Base-by-base conservation (phyloP, 208 protist genomes). In the Leishmania gerbilli region DNA sequence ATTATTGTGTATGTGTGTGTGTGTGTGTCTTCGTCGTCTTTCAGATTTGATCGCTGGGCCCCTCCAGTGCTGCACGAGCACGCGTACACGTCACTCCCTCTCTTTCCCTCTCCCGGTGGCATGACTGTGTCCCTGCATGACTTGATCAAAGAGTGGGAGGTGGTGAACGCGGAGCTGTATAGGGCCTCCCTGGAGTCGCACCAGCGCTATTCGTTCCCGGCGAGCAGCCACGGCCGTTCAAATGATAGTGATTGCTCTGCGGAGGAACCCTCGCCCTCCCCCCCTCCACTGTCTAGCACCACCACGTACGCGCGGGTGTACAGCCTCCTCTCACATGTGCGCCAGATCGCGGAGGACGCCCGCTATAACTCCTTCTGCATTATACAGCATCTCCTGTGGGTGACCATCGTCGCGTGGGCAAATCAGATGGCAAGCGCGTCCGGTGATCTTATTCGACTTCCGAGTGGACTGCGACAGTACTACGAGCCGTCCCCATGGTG, bases 361-460 rank as follows among this genome's bases (percentile, higher is more conserved):
- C 75, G 83, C 40, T 83, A 87, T 79, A 87, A 80, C 74, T 81
- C 83, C 60, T 87, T 84, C 82, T 31, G 68, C 71, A 85, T 83
- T 47, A 40, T 85, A 3, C 81, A 84, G 64, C 82, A 84, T 19
- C 77, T 91, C 4, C 71, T 93, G 49, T 89, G 83, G 81, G 83
- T 87, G 4, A 87, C 90, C 42, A 51, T 92, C 53, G 82, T 77
- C 17, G 85, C 84, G 62, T 95, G 92, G 92, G 80, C 89, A 5
- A 74, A 87, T 24, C 89, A 91, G 60, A 40, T 95, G 74, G 91
- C 85, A 53, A 65, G 67, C 58, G 87, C 86, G 40, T 92, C 85
- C 19, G 78, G 83, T 42, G 82, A 77, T 15, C 77, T 71, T 1
- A 65, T 95, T 3, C n/a, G 17, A 9, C 76, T 91, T 5, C 86